phyloP scores from a whole-genome alignment of 2,329 filamentous ascomycete species.

The Stachybotrys chartarum region DNA sequence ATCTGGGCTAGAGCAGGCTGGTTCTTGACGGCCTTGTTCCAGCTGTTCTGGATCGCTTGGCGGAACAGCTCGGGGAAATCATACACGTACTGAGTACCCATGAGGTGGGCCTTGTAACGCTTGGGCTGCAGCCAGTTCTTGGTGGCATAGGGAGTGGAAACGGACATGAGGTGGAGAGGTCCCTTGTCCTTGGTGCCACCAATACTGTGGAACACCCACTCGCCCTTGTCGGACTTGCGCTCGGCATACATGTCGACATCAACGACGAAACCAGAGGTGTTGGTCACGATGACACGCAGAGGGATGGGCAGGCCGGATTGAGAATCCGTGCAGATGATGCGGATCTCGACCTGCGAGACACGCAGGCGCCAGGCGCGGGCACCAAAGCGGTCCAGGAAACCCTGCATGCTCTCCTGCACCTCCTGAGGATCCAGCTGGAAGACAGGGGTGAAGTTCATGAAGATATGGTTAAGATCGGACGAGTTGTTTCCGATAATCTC shows the following conservation, averaged over 20 bases:
- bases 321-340: constrained; percentile 94
- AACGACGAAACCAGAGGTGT: constrained; percentile 96
- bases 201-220: constrained; percentile 98
- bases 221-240: constrained; percentile 94
- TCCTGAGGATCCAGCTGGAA: constrained; percentile 87
- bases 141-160: constrained; percentile 88
- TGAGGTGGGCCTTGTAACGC: constrained; percentile 97
- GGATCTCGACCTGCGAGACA: constrained; percentile 95
- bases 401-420: constrained; percentile 86
- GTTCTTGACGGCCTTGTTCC: constrained; percentile 68
- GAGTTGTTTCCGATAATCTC: constrained; percentile 99
- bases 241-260: constrained; percentile 97
- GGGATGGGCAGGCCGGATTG: constrained; percentile 78
- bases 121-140: constrained; percentile 99
- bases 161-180: constrained; percentile 86
- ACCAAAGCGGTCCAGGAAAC: constrained; percentile 94
- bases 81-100: constrained; percentile 99
- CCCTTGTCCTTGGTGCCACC: constrained; percentile 93
- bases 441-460: constrained; percentile 98
- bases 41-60: constrained; percentile 94
- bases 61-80: constrained; percentile 99
- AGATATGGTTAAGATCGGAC: constrained; percentile 98
- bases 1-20: constrained; percentile 69
- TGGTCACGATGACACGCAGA: constrained; percentile 92
- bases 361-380: constrained; percentile 92